phyloP scores from a whole-genome alignment of 768 basidiomycete species.

The Boletales sp. region DNA sequence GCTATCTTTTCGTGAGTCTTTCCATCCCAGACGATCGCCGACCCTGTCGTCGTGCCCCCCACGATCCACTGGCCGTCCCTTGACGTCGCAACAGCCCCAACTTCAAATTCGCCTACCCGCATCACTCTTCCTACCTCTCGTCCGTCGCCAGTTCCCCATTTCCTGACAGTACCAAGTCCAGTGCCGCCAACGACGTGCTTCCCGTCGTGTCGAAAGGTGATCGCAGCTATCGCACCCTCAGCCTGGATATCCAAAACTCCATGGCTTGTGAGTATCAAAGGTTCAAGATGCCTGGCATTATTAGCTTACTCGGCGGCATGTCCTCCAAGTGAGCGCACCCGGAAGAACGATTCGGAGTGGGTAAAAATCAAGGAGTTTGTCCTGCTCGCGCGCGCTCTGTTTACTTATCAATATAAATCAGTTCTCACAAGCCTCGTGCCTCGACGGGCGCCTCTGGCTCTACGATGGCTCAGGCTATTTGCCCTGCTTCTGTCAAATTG shows the following conservation, averaged over 20 bases:
- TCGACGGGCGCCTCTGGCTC: neutral
- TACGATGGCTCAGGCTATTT: too few relatives aligned
- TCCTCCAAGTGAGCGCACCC: neutral
- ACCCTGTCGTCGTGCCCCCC: slow-evolving; percentile 2
- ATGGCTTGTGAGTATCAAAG: neutral
- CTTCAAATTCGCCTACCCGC: neutral
- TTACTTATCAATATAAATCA: neutral
- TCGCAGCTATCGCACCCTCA: slow-evolving; percentile 4
- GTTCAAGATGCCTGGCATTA: neutral
- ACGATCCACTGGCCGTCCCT: slow-evolving; percentile 6
- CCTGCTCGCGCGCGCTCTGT: neutral
- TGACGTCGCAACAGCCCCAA: neutral
- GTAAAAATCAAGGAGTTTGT: neutral
- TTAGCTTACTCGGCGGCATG: slow-evolving; percentile 1
- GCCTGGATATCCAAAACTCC: slow-evolving; percentile 1
- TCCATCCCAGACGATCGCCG: slow-evolving; percentile 1
- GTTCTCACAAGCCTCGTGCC: neutral
- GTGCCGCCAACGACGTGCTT: slow-evolving; percentile 1
- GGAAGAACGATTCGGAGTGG: neutral
- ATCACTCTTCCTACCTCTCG: slow-evolving; percentile 2
- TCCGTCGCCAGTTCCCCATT: slow-evolving; percentile 1
- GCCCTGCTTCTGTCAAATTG: too few relatives aligned
- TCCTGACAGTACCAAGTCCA: slow-evolving; percentile 2
- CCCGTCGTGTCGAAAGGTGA: slow-evolving; percentile 2
- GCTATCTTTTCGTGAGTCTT: neutral